These are phyloP conservation scores for Gymnopilus dilepis DNA, from an alignment of 768 basidiomycete species.

Conservation along the genomic window DNA sequence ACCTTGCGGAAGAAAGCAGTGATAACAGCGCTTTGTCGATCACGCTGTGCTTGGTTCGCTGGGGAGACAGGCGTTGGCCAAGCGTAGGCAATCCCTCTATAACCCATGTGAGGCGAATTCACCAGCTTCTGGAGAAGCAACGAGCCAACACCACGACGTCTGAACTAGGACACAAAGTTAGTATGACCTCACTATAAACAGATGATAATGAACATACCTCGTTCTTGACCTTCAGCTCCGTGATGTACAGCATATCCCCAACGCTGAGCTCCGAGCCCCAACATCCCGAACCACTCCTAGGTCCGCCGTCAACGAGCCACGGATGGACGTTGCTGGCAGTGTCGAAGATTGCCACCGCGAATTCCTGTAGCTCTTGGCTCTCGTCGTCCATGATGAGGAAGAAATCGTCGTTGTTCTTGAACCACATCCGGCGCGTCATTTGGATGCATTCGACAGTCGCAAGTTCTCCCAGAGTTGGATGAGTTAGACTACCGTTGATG, in stretches of 20 bases:
- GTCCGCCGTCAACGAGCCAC: conserved; percentile 30
- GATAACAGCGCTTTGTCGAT: background rate
- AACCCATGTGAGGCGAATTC: conserved; percentile 21
- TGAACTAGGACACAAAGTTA: conserved; percentile 9
- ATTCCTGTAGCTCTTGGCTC: conserved; percentile 35
- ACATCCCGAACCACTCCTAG: conserved; percentile 36
- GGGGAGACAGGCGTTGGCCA: conserved; percentile 30
- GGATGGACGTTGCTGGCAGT: conserved; percentile 29
- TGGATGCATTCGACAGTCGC: background rate
- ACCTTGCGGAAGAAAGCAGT: conserved; percentile 11
- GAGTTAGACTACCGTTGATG: background rate
- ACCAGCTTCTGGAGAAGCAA: conserved; percentile 25
- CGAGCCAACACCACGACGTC: conserved; percentile 27
- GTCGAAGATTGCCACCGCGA: conserved; percentile 36
- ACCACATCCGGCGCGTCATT: background rate
- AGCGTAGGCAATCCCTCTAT: conserved; percentile 24
- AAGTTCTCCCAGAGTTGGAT: conserved; percentile 12
- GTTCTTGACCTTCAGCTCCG: conserved; percentile 27
- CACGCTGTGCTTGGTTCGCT: background rate
- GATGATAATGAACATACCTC: conserved; percentile 21
- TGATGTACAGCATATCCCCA: conserved; percentile 34
- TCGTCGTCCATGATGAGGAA: conserved; percentile 35
- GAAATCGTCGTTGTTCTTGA: conserved; percentile 18
- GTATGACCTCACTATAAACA: background rate
- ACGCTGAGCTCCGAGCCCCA: conserved; percentile 36